Base-by-base conservation (phyloP, 1,139 yeast genomes). In the Sugiyamaella paludigena region DNA sequence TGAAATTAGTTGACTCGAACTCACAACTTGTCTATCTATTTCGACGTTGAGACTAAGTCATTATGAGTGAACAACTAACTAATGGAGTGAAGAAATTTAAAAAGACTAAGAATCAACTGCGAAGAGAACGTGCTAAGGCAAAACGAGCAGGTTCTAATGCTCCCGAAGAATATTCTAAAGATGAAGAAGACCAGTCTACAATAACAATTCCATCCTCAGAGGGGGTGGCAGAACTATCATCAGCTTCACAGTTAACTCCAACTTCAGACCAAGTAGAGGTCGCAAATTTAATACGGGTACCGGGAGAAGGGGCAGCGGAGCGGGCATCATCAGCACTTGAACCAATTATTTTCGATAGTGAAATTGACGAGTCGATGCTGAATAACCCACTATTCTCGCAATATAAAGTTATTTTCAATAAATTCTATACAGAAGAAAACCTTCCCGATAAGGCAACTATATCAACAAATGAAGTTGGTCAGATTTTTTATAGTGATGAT, bases 31-130 rank as follows among this genome's bases (percentile, higher is more conserved):
- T 19, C 5, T 19, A 4, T 19, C 24, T 19, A 3, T 19, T 19
- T 19, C 24, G 5, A 19, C 24, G 24, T n/a, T n/a, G n/a, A n/a
- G 35, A 39, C 16, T 11, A 36, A 36, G 10, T 24, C n/a, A 26
- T 29, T 12, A 42, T 42, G 45, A 30, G 40, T 19, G 45, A 29
- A 24, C 19, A 27, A 12, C 7, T 30, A 8, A 29, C 29, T 13
- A 36, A 35, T 29, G 47, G 37, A 10, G 42, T 37, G 16, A 36
- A 36, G 28, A 47, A 47, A 44, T 39, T 38, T 15, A 58, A 55
- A 32, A 62, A 60, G 56, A 49, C 64, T 33, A 70, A 69, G 55
- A 70, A 69, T 49, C 89, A 83, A 67, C 67, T 81, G 43, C 73
- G 91, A 26, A 43, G 58, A 30, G 60, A 57, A 36, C 40, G 50